Evolutionary conservation across 2,329 filamentous ascomycete species (phyloP).

Genomic region (Epicoccum sorghinum): DNA sequence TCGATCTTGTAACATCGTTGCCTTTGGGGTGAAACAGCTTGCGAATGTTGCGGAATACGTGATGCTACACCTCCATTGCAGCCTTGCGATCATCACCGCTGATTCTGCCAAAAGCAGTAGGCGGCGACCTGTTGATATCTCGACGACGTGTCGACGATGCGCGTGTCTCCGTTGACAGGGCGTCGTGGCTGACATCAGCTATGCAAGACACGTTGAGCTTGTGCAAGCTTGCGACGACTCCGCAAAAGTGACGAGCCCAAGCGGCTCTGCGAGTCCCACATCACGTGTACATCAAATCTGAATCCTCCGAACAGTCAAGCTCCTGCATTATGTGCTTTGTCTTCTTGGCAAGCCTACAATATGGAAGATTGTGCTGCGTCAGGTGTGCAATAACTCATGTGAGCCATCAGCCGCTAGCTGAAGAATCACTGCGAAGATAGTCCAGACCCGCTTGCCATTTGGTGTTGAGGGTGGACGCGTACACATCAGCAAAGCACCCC

Average conservation of each 20-base stretch:
- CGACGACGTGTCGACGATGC: background rate
- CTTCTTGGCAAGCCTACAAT: slow-evolving; percentile 1
- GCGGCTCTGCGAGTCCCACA: slow-evolving; percentile 1
- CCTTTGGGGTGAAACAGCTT: slow-evolving; percentile 14
- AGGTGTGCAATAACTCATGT: background rate
- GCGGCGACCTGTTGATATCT: background rate
- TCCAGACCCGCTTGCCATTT: slow-evolving; percentile 14
- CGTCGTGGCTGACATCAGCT: slow-evolving; percentile 5
- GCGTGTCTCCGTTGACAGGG: background rate
- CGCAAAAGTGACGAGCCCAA: background rate
- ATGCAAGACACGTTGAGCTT: background rate
- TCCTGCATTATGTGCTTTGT: background rate
- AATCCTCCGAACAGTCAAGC: background rate
- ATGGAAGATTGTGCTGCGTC: slow-evolving; percentile 1
- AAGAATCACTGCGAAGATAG: slow-evolving; percentile 10
- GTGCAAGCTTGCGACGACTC: slow-evolving; percentile 8
- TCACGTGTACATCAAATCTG: slow-evolving; percentile 3
- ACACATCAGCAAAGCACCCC: background rate
- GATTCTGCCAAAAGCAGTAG: slow-evolving; percentile 1
- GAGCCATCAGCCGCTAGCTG: background rate
- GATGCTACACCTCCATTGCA: background rate
- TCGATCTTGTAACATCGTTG: slow-evolving; percentile 19
- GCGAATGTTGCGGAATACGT: slow-evolving; percentile 3
- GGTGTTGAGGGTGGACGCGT: slow-evolving; percentile 14
- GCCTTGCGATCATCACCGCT: slow-evolving; percentile 4